phyloP scores from a whole-genome alignment of 2,329 filamentous ascomycete genomes.

The Fusarium temperatum region DNA sequence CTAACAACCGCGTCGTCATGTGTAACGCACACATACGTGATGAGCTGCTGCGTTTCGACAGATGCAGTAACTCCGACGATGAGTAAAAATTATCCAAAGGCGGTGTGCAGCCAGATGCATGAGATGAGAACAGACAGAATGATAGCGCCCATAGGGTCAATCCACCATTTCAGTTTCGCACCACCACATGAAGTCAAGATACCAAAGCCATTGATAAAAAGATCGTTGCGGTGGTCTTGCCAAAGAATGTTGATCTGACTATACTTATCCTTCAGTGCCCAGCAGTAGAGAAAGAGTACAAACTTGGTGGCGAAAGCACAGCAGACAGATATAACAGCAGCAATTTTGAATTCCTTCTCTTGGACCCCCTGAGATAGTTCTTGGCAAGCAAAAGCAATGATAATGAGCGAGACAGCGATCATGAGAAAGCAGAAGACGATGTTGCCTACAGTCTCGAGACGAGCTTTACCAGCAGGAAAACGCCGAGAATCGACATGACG shows the following conservation, averaged over 20 bases:
- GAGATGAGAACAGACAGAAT: conserved; percentile 82
- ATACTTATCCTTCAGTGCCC: conserved; percentile 88
- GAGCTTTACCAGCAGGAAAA: conserved; percentile 91
- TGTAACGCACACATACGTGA: conserved; percentile 91
- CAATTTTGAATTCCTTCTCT: conserved; percentile 76
- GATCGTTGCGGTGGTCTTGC: conserved; percentile 96
- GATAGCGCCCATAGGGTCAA: conserved; percentile 92
- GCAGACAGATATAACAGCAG: conserved; percentile 84
- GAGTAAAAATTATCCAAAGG: conserved; percentile 88
- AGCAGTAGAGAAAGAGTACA: conserved; percentile 88
- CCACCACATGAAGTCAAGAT: conserved; percentile 92
- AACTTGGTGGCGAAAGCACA: conserved; percentile 89
- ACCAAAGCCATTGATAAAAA: conserved; percentile 96
- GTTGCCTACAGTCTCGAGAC: conserved; percentile 94
- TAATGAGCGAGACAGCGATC: conserved; percentile 88
- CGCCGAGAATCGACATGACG: conserved; percentile 84
- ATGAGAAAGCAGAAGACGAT: conserved; percentile 97
- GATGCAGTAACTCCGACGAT: conserved; percentile 90
- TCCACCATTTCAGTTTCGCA: conserved; percentile 89
- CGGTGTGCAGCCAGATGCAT: conserved; percentile 82
- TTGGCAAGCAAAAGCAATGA: conserved; percentile 86
- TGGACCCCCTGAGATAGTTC: conserved; percentile 64
- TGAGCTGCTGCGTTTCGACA: conserved; percentile 87
- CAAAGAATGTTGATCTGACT: conserved; percentile 91
- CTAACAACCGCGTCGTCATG: conserved; percentile 83